Conservation (phyloP, 2,329 filamentous ascomycete species). For the Dothideomycetidae sp. region DNA sequence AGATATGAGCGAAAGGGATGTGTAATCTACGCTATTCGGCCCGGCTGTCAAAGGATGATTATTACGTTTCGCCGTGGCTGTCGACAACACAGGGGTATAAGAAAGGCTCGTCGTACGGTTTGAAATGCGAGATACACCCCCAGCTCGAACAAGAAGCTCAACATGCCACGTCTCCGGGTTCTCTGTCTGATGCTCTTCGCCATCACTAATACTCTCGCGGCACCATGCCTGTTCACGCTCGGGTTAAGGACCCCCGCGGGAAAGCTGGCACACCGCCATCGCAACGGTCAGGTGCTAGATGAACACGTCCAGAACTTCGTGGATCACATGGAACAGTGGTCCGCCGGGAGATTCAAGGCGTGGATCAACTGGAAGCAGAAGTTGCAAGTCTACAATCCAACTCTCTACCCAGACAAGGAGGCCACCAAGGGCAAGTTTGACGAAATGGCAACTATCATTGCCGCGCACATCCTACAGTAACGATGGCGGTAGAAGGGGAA, state of each 20-base stretch:
- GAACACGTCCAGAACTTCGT: neutral
- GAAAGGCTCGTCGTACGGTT: no score
- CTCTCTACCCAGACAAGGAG: neutral
- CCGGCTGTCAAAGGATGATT: no score
- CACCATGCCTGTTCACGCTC: neutral
- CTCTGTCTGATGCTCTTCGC: no score
- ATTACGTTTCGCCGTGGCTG: no score
- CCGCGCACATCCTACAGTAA: neutral
- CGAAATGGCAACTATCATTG: neutral
- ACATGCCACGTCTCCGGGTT: no score
- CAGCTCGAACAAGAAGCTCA: no score
- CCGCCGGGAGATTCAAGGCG: neutral
- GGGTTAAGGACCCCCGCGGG: neutral
- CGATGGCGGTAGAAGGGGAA: no score
- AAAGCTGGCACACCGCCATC: neutral
- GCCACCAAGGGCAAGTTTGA: neutral
- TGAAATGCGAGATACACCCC: no score
- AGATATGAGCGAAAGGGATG: no score
- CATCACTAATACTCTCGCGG: neutral
- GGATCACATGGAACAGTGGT: neutral
- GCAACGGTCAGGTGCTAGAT: neutral
- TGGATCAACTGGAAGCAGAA: neutral
- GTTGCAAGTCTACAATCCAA: neutral
- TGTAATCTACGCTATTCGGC: no score
- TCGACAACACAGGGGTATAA: no score